Evolutionary conservation across 148 eudicot genomes (phyloP), one percentile per base, ranked within the genome.

Genomic region (Rhododendron henanense): DNA sequence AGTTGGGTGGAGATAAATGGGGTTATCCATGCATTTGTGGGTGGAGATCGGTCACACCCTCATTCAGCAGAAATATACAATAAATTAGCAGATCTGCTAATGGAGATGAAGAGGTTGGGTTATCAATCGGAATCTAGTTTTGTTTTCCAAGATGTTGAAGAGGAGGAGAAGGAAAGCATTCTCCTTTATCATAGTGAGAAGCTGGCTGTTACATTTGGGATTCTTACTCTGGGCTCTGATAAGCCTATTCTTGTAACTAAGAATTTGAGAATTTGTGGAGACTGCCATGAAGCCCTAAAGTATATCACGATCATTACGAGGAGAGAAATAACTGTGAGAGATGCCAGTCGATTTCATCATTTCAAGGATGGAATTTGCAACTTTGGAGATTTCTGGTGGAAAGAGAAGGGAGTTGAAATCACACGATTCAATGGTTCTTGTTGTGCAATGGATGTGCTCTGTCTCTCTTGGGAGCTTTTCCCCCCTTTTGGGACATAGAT

Each of bases 121-220:
- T 96, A 95, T 83, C 86, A 88, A 81, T 86, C 89, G 47, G 93
- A 90, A 77, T 84, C 91, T 82, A 87, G 89, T 85, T 94, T 92
- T 86, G 99, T 94, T 35, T 89, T 94, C 85, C 99, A 96, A 84
- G 98, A 96, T 86, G 99, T 96, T 81, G 98, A 95, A 86, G 99
- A 95, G 76, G 99, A 96, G 83, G 99, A 96, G 87, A 95, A 95
- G 87, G 98, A 95, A 84, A 87, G 92, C 71, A 94, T 95, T 88
- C 94, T 96, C 55, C 94, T 95, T 44, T 87, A 90, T 87, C 99
- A 96, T 84, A 95, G 98, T 80, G 99, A 96, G 88, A 96, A 96
- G 90, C 88, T 96, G 76, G 99, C 99, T 48, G 94, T 96, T 85
- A 91, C 98, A 67, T 94, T 89, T 79, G 99, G 93, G 78, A 81